Conservation (phyloP, 106 monocot genomes). For the Dendrobium nobile region DNA sequence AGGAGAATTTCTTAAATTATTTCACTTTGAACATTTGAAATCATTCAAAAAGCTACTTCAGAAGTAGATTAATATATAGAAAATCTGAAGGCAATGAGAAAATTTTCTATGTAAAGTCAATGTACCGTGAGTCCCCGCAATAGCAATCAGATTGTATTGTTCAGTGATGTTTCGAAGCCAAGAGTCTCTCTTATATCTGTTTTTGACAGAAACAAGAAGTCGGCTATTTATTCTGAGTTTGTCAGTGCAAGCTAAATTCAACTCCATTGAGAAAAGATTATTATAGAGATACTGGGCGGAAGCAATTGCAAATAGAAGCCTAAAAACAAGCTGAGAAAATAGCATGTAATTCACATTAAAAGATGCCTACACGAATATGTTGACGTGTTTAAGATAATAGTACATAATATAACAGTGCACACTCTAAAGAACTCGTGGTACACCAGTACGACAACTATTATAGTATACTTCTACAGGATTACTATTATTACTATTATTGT, state of each 20-base stretch:
- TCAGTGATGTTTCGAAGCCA: conserved; percentile 39
- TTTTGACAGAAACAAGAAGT: background rate
- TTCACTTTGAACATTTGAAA: background rate
- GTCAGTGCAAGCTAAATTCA: background rate
- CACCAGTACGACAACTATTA: no score
- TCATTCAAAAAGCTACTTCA: background rate
- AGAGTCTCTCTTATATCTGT: conserved; percentile 43
- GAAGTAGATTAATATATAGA: no score
- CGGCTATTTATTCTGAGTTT: background rate
- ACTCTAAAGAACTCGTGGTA: no score
- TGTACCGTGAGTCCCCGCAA: conserved; percentile 45
- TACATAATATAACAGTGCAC: no score
- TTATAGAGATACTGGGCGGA: background rate
- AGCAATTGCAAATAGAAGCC: background rate
- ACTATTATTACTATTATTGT: no score
- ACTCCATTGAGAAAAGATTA: background rate
- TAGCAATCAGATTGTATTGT: conserved; percentile 29
- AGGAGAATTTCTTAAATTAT: background rate
- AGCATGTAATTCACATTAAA: background rate
- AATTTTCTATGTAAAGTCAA: background rate
- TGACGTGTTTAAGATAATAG: background rate
- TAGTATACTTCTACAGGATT: no score
- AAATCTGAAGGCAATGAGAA: conserved; percentile 4
- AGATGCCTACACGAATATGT: background rate
- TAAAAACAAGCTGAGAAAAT: background rate